Base-by-base conservation (phyloP, 1,139 yeast genomes). In the Lizanozyma gosingica region DNA sequence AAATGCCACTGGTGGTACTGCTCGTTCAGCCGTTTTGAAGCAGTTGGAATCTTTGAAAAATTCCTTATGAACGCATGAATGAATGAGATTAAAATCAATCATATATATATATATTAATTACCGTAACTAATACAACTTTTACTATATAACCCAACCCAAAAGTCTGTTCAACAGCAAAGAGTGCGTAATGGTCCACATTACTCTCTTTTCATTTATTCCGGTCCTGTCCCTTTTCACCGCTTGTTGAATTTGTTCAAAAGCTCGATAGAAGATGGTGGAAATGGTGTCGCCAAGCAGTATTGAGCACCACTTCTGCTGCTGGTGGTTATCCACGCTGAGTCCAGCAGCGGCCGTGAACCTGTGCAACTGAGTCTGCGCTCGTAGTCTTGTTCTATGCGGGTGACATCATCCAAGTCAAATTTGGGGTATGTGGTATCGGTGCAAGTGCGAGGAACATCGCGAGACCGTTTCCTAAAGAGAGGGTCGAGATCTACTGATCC, bases 1-100 rank as follows among this genome's bases (percentile, higher is more conserved):
- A 67, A 79, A 82, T 41, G 96, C 97, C 27, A 88, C 80, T 44
- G 99, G 99, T 45, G 99, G 99, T 47, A 88, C 98, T 34, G 96
- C 98, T 15, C 86, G 80, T 62, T 65, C 78, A 29, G 97, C 98
- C n/a, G 87, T 92, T 16, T 58, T 77, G 43, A 73, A 78, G 52
- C 98, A 92, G 63, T 69, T 92, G 46, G 59, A 66, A 2, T 60
- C 55, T 42, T 64, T 80, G 46, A 56, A 61, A 49, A 22, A 22
- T 11, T 22, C 29, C 11, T 22, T 22, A 22, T 22, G n/a, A n/a
- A n/a, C n/a, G n/a, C n/a, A n/a, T n/a, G n/a, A n/a, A n/a, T n/a
- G n/a, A n/a, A n/a, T n/a, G n/a, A n/a, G n/a, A n/a, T n/a, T n/a
- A n/a, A n/a, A n/a, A n/a, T n/a, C n/a, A 22, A 22, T 22, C 6